These are phyloP conservation scores for Colletotrichum sp. DNA, from an alignment of 2,329 filamentous ascomycete species.

Conservation along the genomic window DNA sequence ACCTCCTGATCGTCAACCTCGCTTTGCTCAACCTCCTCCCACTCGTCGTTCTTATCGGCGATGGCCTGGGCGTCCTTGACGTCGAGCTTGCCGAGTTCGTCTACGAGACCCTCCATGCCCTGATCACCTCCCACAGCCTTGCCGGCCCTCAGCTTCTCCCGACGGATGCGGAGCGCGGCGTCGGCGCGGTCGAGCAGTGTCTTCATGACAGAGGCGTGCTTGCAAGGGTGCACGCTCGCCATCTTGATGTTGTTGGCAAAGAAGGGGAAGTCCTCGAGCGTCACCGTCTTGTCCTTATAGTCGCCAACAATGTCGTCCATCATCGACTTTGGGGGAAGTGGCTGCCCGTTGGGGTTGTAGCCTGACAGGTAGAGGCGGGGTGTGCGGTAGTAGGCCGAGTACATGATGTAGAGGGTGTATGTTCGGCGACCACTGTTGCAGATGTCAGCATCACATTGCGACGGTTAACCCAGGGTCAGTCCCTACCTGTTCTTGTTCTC, in stretches of 20 bases:
- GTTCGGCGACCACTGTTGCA: conserved; percentile 75
- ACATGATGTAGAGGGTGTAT: conserved; percentile 99
- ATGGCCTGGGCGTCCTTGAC: conserved; percentile 56
- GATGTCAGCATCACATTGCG: conserved; percentile 17
- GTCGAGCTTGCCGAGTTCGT: conserved; percentile 74
- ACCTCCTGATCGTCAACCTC: conserved; percentile 74
- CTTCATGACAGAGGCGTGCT: conserved; percentile 98
- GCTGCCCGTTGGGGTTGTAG: conserved; percentile 80
- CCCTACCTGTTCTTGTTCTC: conserved; percentile 51
- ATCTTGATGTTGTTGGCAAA: conserved; percentile 93
- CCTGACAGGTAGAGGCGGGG: conserved; percentile 94
- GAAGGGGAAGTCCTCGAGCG: conserved; percentile 96
- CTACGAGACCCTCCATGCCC: conserved; percentile 86
- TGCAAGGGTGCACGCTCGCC: conserved; percentile 95
- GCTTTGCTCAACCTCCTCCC: conserved; percentile 67
- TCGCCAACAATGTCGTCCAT: conserved; percentile 97
- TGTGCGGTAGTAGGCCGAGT: conserved; percentile 95
- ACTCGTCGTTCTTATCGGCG: conserved; percentile 59
- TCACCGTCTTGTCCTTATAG: conserved; percentile 98
- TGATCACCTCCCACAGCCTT: conserved; percentile 53
- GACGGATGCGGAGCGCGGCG: conserved; percentile 85
- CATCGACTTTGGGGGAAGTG: conserved; percentile 83
- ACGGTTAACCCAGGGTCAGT: neutral
- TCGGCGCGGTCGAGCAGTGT: conserved; percentile 94
- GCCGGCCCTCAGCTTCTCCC: conserved; percentile 76